These are phyloP conservation scores for Leccinum disarticulatum DNA, from an alignment of 768 basidiomycete genomes.

Conservation along the genomic window DNA sequence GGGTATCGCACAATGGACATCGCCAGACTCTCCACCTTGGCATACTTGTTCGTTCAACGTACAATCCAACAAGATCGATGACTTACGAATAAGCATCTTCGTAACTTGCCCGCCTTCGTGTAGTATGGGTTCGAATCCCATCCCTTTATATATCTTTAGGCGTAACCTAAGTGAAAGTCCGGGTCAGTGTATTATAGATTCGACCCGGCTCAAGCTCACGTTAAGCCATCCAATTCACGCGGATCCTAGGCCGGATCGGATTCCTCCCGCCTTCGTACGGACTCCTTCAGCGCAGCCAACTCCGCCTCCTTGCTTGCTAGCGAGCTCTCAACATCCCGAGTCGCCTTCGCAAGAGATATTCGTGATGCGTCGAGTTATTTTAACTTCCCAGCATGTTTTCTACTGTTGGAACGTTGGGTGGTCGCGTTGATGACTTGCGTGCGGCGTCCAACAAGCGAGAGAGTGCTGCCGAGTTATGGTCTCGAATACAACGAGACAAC, in stretches of 20 bases:
- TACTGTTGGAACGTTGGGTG: constrained; percentile 65
- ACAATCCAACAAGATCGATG: background rate
- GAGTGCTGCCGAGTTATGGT: constrained; percentile 45
- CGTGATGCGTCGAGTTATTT: constrained; percentile 65
- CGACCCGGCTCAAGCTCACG: constrained; percentile 43
- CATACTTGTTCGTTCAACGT: background rate
- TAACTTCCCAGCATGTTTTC: constrained; percentile 58
- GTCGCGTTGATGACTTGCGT: constrained; percentile 67
- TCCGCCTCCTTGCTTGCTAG: constrained; percentile 70
- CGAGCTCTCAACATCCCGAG: constrained; percentile 68
- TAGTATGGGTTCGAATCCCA: constrained; percentile 70
- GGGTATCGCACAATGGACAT: constrained; percentile 37
- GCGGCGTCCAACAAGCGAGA: constrained; percentile 66
- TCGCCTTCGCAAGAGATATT: constrained; percentile 68
- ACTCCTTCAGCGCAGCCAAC: constrained; percentile 65
- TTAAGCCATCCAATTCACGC: constrained; percentile 63
- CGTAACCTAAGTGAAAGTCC: constrained; percentile 50
- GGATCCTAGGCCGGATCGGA: constrained; percentile 75
- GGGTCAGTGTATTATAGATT: constrained; percentile 4
- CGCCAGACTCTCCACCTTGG: constrained; percentile 47
- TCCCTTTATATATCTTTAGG: constrained; percentile 62
- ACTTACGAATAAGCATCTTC: constrained; percentile 73
- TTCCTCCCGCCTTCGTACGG: constrained; percentile 56
- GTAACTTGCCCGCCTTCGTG: constrained; percentile 48
- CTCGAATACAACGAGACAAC: background rate